Conservation (phyloP, 176 grass and related monocot genomes). For the Melocanna baccifera region DNA sequence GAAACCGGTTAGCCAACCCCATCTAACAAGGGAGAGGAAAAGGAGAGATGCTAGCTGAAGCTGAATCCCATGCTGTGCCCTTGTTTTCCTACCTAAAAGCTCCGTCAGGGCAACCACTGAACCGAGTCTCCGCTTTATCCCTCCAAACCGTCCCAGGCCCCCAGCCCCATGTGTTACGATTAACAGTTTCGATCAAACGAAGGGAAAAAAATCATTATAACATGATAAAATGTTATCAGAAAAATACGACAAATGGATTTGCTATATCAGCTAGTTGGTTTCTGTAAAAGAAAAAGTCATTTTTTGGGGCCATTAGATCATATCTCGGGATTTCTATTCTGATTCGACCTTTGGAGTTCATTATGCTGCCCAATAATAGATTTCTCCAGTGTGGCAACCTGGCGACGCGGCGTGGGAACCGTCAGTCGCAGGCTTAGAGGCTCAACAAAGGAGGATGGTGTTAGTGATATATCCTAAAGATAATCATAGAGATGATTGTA, state of each 20-base stretch:
- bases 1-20: constrained; percentile 42
- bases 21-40: constrained; percentile 24
- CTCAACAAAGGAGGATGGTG: not conserved
- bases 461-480: no score
- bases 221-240: not conserved
- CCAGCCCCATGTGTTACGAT: not conserved
- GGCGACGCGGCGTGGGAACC: not conserved
- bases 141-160: not conserved
- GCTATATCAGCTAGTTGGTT: not conserved
- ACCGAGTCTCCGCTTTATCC: not conserved
- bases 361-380: not conserved
- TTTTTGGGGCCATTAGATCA: not conserved
- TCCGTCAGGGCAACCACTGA: constrained; percentile 2
- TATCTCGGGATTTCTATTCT: not conserved
- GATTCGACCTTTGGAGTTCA: not conserved
- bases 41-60: not conserved
- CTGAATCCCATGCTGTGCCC: not conserved
- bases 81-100: constrained; percentile 45
- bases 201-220: not conserved
- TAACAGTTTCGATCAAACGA: not conserved
- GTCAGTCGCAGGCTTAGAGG: not conserved
- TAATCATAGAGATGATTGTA: no score
- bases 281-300: not conserved
- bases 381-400: not conserved
- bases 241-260: not conserved